phyloP scores from a whole-genome alignment of 371 early-diverging fungal species.

The Sporodiniella umbellata region DNA sequence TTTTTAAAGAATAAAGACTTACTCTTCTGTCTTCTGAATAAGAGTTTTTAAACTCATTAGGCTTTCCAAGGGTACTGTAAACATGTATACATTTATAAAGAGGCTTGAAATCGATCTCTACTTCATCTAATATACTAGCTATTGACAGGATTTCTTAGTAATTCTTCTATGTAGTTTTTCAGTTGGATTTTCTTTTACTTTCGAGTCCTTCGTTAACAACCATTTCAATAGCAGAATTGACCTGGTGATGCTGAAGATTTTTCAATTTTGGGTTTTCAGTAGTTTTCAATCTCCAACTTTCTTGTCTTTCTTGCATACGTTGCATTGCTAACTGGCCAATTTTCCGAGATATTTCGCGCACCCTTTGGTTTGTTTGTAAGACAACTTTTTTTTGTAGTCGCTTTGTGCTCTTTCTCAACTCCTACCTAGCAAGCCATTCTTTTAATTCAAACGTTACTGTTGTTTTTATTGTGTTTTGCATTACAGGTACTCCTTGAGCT shows the following conservation, averaged over 20 bases:
- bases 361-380: slow-evolving; percentile 35
- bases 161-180: not conserved
- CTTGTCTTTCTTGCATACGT: slow-evolving; percentile 68
- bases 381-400: not conserved
- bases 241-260: slow-evolving; percentile 58
- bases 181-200: slow-evolving; percentile 41
- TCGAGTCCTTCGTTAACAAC: slow-evolving; percentile 86
- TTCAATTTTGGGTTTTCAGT: slow-evolving; percentile 54
- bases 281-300: slow-evolving; percentile 56
- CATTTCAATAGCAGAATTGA: slow-evolving; percentile 83
- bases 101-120: slow-evolving; percentile 89
- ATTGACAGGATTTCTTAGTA: not conserved
- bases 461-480: slow-evolving; percentile 80
- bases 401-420: not conserved
- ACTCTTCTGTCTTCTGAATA: slow-evolving; percentile 90
- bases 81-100: slow-evolving; percentile 96
- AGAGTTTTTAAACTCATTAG: slow-evolving; percentile 80
- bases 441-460: slow-evolving; percentile 84
- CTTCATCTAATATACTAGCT: slow-evolving; percentile 68
- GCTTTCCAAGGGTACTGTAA: slow-evolving; percentile 84
- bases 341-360: slow-evolving; percentile 79
- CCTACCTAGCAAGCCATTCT: slow-evolving; percentile 87
- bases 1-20: too few species aligned
- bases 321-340: slow-evolving; percentile 86
- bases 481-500: slow-evolving; percentile 80